Conservation (phyloP, 2,329 filamentous ascomycete species). For the Xylaria sp. region DNA sequence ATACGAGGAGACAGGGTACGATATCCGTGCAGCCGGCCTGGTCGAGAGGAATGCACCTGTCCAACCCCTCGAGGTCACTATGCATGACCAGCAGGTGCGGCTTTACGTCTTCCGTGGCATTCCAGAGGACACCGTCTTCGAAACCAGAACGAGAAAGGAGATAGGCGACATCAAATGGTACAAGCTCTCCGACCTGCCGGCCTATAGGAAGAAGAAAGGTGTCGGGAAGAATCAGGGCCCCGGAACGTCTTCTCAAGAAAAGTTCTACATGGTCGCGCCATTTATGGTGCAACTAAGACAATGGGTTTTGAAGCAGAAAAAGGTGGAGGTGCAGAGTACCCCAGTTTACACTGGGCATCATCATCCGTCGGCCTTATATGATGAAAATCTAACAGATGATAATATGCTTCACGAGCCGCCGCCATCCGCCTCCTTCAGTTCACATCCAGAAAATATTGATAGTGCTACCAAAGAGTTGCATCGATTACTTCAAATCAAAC, state of each 20-base stretch:
- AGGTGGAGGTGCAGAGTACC: constrained; percentile 68
- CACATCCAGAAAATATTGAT: constrained; percentile 44
- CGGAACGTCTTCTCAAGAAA: constrained; percentile 72
- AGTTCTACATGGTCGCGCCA: constrained; percentile 98
- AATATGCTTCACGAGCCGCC: constrained; percentile 60
- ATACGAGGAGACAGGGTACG: constrained; percentile 94
- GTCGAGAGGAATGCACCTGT: constrained; percentile 77
- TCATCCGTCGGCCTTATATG: constrained; percentile 58
- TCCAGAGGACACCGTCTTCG: constrained; percentile 86
- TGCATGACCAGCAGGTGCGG: constrained; percentile 92
- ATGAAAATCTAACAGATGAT: constrained; percentile 72
- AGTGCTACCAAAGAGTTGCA: constrained; percentile 58
- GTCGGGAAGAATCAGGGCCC: constrained; percentile 66
- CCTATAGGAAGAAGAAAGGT: constrained; percentile 73
- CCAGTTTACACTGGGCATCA: constrained; percentile 54
- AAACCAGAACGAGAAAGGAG: constrained; percentile 92
- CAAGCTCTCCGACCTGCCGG: constrained; percentile 86
- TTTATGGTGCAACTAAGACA: constrained; percentile 87
- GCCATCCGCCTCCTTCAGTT: constrained; percentile 41
- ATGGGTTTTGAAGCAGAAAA: constrained; percentile 89
- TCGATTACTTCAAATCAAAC: constrained; percentile 66
- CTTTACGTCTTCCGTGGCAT: constrained; percentile 93
- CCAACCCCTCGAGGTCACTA: constrained; percentile 87
- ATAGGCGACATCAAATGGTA: constrained; percentile 99
- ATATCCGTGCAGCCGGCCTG: constrained; percentile 79